Percentiles rank a stretch among this genome's conserved stretches.
phyloP scores from a whole-genome alignment of 2,329 filamentous ascomycete genomes.

The Colletotrichum viniferum region DNA sequence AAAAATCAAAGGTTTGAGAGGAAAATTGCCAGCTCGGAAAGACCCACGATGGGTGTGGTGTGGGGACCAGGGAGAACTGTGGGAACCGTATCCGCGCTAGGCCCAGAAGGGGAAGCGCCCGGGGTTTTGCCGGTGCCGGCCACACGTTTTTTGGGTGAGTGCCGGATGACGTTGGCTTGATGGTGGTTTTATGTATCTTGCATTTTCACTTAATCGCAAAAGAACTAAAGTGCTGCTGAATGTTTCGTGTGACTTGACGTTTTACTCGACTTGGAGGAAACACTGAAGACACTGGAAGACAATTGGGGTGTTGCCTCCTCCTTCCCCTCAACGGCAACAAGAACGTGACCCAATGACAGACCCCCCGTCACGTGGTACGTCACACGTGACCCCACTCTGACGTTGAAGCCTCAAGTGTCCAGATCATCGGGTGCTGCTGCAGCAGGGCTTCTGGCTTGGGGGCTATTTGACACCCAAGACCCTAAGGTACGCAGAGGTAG shows the following conservation, averaged over 20 bases:
- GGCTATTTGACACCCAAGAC: background rate
- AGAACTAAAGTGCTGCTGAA: background rate
- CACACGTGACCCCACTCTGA: slow-evolving; percentile 8
- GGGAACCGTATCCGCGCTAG: background rate
- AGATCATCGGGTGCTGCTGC: background rate
- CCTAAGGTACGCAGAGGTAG: background rate
- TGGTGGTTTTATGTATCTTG: background rate
- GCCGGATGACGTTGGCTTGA: slow-evolving; percentile 15
- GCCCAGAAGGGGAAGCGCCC: background rate
- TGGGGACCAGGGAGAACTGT: slow-evolving; percentile 18
- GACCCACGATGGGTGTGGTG: slow-evolving; percentile 19
- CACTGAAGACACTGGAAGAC: background rate
- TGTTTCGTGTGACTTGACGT: background rate
- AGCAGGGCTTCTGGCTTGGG: slow-evolving; percentile 1
- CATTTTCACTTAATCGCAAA: background rate
- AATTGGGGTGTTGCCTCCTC: background rate
- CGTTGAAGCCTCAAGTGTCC: background rate
- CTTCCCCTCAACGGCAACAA: background rate
- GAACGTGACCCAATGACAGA: background rate
- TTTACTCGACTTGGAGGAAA: background rate
- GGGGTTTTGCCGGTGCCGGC: slow-evolving; percentile 19
- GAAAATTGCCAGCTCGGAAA: slow-evolving; percentile 25
- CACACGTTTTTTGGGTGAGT: slow-evolving; percentile 10
- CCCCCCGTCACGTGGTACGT: slow-evolving; percentile 8
- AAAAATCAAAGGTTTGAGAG: slow-evolving; percentile 25